Conservation (phyloP, 805 yeast species). For the Candida railenensis region DNA sequence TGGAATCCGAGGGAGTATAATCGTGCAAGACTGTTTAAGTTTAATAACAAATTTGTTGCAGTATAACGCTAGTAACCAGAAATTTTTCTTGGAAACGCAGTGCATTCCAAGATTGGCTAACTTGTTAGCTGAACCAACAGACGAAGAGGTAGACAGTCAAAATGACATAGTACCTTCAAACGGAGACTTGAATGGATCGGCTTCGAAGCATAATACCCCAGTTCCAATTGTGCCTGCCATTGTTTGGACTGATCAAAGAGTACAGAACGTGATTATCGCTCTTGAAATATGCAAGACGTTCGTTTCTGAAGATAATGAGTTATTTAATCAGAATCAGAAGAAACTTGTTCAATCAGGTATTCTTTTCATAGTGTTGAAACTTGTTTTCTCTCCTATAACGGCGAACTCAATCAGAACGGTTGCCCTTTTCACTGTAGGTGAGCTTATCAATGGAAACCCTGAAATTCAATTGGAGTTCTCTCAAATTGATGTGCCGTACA, state of each 20-base stretch:
- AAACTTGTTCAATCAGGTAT: conserved; percentile 60
- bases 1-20: conserved; percentile 80
- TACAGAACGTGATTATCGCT: conserved; percentile 62
- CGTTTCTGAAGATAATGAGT: conserved; percentile 68
- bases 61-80: conserved; percentile 88
- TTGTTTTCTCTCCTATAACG: conserved; percentile 66
- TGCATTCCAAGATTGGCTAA: conserved; percentile 65
- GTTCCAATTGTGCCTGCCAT: conserved; percentile 32
- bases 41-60: conserved; percentile 69
- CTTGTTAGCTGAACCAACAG: conserved; percentile 62
- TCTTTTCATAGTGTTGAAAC: conserved; percentile 60
- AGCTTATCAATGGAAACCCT: conserved; percentile 64
- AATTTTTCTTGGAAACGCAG: conserved; percentile 80
- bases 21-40: conserved; percentile 88
- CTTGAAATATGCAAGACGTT: conserved; percentile 73
- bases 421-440: conserved; percentile 76
- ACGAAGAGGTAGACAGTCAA: conserved; percentile 19
- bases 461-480: conserved; percentile 70
- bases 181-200: neutral
- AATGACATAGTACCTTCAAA: neutral
- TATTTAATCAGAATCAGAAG: conserved; percentile 59
- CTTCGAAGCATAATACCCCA: neutral
- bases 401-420: conserved; percentile 65
- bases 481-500: conserved; percentile 86
- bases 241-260: conserved; percentile 76